Base-by-base conservation (phyloP, 495 filamentous ascomycete genomes). In the Lasiosphaeriaceae sp. region DNA sequence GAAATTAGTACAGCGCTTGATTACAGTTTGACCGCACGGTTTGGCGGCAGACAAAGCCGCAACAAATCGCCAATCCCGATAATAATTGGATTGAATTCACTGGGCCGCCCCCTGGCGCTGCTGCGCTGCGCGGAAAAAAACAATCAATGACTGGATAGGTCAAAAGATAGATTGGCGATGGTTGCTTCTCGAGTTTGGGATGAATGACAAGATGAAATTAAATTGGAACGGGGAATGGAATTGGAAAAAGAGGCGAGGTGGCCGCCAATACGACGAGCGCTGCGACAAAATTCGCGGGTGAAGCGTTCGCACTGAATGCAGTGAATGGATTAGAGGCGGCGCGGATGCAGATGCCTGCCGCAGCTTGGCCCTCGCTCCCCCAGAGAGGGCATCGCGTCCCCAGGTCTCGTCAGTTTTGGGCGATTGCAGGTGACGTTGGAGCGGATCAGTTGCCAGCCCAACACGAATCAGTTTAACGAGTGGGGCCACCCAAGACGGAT, bases 351-450 rank as follows among this genome's bases (percentile, higher is more conserved):
- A 48, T 58, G 61, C 57, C 55, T 64, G 57, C 54, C 53, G 56
- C 58, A 56, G 63, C 63, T 63, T 58, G 57, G 58, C 58, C 17
- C 23, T 53, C n/a, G 49, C 37, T 54, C 51, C 7, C 20, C 51
- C 52, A n/a, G 50, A 52, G 60, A 65, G 61, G 60, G 23, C 62
- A 67, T 67, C 65, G 59, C 62, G 65, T 67, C 47, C 52, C 52
- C 34, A 55, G 54, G 51, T 56, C 49, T 60, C 51, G 55, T 44
- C 58, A 35, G 11, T 39, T 47, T 39, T 23, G 17, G 19, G 6
- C 23, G 47, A 29, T 50, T 35, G 47, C 17, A 48, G 35, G 53
- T 55, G 53, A 55, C 53, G 53, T 55, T 55, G 44, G 47, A 41
- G 50, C 50, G 31, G 47, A 17, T n/a, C 20, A 14, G 19, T 22